Percentiles rank a stretch among this genome's conserved stretches.
Conservation (phyloP, 2,329 filamentous ascomycete species). For the Purpureocillium lavendulum region DNA sequence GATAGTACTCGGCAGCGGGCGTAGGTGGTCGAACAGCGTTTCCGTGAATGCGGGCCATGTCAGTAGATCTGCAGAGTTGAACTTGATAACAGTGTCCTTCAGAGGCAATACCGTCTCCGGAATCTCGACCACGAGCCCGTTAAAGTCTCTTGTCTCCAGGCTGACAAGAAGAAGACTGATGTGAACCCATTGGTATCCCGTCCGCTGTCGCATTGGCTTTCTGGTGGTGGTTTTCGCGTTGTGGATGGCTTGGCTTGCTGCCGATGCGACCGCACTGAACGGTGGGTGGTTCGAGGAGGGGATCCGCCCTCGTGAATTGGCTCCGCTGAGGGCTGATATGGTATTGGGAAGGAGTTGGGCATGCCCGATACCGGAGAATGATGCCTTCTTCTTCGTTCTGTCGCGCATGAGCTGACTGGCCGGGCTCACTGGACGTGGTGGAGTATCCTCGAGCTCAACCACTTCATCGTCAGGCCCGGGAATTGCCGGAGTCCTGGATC, state of each 20-base stretch:
- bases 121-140: conserved; percentile 3
- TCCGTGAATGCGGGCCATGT: too few species aligned
- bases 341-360: neutral
- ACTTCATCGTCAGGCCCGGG: neutral
- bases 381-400: too few species aligned
- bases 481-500: too few species aligned
- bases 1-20: too few species aligned
- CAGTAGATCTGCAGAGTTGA: too few species aligned
- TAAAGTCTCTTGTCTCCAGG: conserved; percentile 3
- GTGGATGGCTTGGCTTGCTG: conserved; percentile 1
- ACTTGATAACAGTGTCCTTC: conserved; percentile 5
- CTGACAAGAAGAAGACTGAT: conserved; percentile 4
- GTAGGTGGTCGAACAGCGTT: too few species aligned
- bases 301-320: neutral
- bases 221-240: conserved; percentile 1
- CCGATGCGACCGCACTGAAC: conserved; percentile 2
- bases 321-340: too few species aligned
- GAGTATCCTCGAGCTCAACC: conserved; percentile 5
- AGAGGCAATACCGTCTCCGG: conserved; percentile 5
- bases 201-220: conserved; percentile 1
- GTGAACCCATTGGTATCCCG: neutral
- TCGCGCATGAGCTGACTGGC: neutral
- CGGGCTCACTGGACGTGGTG: conserved; percentile 4
- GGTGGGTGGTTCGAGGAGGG: neutral
- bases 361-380: neutral